These are phyloP conservation scores for Moricandia arvensis DNA, from an alignment of 345 rosid species.

Conservation along the genomic window DNA sequence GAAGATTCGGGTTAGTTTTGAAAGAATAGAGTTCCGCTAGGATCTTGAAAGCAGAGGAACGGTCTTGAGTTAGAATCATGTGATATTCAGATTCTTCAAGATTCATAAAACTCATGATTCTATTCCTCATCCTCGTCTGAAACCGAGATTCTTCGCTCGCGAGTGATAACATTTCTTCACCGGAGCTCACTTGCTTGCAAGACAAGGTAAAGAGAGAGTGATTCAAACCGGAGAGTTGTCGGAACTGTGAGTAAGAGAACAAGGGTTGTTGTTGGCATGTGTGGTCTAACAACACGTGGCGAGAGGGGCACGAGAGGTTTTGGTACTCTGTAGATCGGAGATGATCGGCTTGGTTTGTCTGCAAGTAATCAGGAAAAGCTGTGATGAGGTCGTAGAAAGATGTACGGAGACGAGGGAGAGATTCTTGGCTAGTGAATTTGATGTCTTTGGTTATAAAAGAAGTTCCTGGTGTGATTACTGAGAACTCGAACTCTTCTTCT, in stretches of 20 bases:
- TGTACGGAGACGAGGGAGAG: constrained; percentile 64
- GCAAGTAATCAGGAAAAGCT: constrained; percentile 53
- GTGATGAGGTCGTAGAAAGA: constrained; percentile 49
- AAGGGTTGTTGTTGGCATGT: constrained; percentile 54
- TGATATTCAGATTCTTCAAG: constrained; percentile 67
- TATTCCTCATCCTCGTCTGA: constrained; percentile 46
- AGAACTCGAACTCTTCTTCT: constrained; percentile 43
- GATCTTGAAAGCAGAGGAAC: constrained; percentile 72
- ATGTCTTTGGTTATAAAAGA: constrained; percentile 45
- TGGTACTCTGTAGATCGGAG: constrained; percentile 61
- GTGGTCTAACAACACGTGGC: constrained; percentile 63
- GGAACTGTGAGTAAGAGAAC: constrained; percentile 66
- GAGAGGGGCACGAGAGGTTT: constrained; percentile 50
- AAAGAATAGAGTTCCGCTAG: constrained; percentile 73
- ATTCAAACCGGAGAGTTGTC: constrained; percentile 12
- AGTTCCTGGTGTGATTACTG: constrained; percentile 37
- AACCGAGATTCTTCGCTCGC: constrained; percentile 49
- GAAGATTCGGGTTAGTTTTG: constrained; percentile 49
- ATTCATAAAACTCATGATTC: constrained; percentile 73
- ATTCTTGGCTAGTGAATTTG: constrained; percentile 79
- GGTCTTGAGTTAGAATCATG: constrained; percentile 65
- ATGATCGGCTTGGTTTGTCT: constrained; percentile 54
- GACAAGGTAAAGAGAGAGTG: constrained; percentile 48
- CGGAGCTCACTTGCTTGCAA: constrained; percentile 46
- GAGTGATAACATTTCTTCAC: constrained; percentile 35